A percentile compares a stretch with the other conserved stretches of the same genome.
Evolutionary conservation across 768 basidiomycete species (phyloP).

Genomic region (Trametes cinnabarina): DNA sequence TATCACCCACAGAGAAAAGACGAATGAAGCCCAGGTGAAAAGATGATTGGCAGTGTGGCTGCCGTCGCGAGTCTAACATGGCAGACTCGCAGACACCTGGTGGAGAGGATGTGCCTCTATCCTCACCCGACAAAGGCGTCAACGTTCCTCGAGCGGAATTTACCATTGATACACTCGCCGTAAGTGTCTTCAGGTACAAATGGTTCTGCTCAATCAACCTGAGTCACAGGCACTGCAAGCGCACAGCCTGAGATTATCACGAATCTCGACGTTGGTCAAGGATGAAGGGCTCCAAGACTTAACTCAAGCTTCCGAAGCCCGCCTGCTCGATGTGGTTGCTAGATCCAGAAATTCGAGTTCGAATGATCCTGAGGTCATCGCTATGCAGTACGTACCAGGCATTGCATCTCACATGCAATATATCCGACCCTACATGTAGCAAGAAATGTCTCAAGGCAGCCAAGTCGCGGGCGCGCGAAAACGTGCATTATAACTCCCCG

Average conservation of each 20-base stretch:
- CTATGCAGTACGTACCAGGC: neutral
- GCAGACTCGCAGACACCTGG: neutral
- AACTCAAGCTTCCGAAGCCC: neutral
- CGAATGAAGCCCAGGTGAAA: neutral
- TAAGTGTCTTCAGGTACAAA: neutral
- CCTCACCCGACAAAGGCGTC: neutral
- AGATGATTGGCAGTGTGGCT: neutral
- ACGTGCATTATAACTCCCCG: constrained; percentile 10
- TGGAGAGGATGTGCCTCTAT: neutral
- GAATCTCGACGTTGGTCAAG: neutral
- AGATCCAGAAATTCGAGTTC: neutral
- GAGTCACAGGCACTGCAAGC: constrained; percentile 14
- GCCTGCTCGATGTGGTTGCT: constrained; percentile 3
- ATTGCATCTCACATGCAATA: neutral
- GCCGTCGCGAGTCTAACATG: no score
- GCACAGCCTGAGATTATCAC: constrained; percentile 2
- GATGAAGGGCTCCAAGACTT: neutral
- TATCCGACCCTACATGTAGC: neutral
- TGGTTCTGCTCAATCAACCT: neutral
- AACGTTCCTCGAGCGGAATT: constrained; percentile 1
- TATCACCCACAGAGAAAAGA: neutral
- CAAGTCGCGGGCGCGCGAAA: neutral
- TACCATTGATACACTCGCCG: constrained; percentile 14
- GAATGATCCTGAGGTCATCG: constrained; percentile 1
- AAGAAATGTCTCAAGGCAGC: neutral